These are phyloP conservation scores for Neoboletus subvelutipes DNA, from an alignment of 768 basidiomycete species.

Conservation along the genomic window DNA sequence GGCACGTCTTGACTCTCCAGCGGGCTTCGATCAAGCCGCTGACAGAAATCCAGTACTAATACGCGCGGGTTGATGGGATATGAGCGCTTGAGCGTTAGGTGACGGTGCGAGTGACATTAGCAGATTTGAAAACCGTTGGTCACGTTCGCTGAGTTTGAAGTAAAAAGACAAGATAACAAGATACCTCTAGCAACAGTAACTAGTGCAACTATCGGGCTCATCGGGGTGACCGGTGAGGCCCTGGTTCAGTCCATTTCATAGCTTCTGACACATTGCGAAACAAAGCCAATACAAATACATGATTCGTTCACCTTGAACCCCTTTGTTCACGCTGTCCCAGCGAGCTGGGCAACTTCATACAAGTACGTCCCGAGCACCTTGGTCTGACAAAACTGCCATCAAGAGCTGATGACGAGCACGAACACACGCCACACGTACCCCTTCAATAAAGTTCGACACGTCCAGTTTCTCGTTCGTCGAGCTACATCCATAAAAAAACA, in stretches of 20 bases:
- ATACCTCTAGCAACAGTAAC: not conserved
- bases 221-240: no score
- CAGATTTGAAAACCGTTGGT: not conserved
- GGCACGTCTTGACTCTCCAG: not conserved
- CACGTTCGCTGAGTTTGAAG: conserved; percentile 26
- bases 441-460: conserved; percentile 82
- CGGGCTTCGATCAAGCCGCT: not conserved
- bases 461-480: conserved; percentile 97
- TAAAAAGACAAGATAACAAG: not conserved
- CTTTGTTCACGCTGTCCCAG: conserved; percentile 12
- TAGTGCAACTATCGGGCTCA: not conserved
- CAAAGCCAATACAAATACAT: not conserved
- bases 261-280: not conserved
- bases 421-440: conserved; percentile 46
- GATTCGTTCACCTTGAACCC: not conserved
- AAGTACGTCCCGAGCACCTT: conserved; percentile 35
- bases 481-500: conserved; percentile 36
- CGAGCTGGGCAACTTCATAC: conserved; percentile 30
- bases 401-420: not conserved
- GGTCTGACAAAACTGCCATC: conserved; percentile 20
- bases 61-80: not conserved
- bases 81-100: not conserved
- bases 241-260: not conserved
- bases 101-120: not conserved
- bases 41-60: not conserved